Conservation (phyloP, 805 yeast species). For the Sporopachydermia quercuum region DNA sequence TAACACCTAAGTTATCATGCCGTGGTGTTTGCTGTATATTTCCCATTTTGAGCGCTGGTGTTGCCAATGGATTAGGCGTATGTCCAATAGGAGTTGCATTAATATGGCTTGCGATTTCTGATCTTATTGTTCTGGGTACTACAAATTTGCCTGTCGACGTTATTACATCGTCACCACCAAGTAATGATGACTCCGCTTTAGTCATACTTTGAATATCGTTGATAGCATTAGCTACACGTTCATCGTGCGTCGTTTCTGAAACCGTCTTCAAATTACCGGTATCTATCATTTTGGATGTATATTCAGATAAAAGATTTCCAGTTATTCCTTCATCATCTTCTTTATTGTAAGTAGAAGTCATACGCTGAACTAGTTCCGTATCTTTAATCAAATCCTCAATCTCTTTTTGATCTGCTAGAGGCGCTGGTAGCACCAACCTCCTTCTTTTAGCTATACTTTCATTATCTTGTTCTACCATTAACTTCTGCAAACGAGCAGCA, state of each 20-base stretch:
- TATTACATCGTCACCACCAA: constrained; percentile 13
- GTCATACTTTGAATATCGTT: constrained; percentile 20
- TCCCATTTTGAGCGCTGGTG: constrained; percentile 2
- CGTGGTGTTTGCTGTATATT: constrained; percentile 5
- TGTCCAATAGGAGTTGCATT: constrained; percentile 2
- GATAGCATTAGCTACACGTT: constrained; percentile 20
- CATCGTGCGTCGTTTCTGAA: constrained; percentile 15
- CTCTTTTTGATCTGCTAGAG: constrained; percentile 18
- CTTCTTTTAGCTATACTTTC: constrained; percentile 20
- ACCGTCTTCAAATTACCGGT: constrained; percentile 9
- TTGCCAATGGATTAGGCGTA: constrained; percentile 5
- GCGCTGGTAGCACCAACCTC: constrained; percentile 22
- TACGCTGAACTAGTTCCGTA: constrained; percentile 11
- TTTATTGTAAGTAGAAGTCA: constrained; percentile 7
- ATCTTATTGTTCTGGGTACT: neutral
- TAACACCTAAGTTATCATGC: constrained; percentile 11
- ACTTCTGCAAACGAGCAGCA: constrained; percentile 2
- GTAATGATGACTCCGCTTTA: constrained; percentile 21
- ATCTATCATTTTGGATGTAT: constrained; percentile 10
- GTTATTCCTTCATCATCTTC: constrained; percentile 8
- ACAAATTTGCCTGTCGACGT: neutral
- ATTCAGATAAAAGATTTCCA: constrained; percentile 8
- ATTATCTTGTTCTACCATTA: constrained; percentile 4
- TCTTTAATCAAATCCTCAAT: constrained; percentile 16
- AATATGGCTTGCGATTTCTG: neutral